Evolutionary conservation across 495 filamentous ascomycete species (phyloP), one percentile per base, ranked within the genome.

Genomic region (Aspergillus nanangensis): DNA sequence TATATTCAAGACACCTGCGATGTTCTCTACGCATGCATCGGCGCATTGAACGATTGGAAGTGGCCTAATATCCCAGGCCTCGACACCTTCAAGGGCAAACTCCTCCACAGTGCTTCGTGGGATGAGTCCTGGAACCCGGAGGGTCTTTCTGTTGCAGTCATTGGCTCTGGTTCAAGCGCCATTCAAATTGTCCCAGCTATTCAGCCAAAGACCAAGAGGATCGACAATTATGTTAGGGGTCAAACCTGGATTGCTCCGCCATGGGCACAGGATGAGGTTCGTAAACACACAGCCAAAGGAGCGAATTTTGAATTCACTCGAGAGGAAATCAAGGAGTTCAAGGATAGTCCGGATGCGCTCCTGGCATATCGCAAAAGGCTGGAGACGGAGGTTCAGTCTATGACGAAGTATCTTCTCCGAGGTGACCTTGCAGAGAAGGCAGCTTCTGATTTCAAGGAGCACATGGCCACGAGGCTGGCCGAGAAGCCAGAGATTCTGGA

Each of bases 51-150:
- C 54, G 65, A 61, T 21, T 67, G 66, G 55, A 58, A 63, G 27
- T 79, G 64, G 58, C 77, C 77, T 5, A 29, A 63, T 4, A 72
- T 80, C n/a, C 53, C 57, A 21, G 76, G 77, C 1, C 47, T 75
- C 0, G 33, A 73, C 5, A 41, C 57, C 4, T 81, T 70, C 52
- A 54, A 64, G 15, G 77, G 77, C 0, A 60, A 61, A 37, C 38
- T 73, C 8, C 39, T 77, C 8, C 77, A 81, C 43, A 40, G 18
- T 20, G 23, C 45, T 8, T 8, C 8, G 4, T 44, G 23, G 23
- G 24, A 32, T 4, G 5, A 11, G 24, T 8, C 10, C 4, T 18
- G 24, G 5, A 14, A 18, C 14, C 14, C 38, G 13, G 18, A 11
- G 29, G 45, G 37, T 3, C 27, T 39, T 21, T 17, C 10, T 1